Evolutionary conservation across 192 early-diverging fungal species (phyloP).

Genomic region (Umbelopsis sp.): DNA sequence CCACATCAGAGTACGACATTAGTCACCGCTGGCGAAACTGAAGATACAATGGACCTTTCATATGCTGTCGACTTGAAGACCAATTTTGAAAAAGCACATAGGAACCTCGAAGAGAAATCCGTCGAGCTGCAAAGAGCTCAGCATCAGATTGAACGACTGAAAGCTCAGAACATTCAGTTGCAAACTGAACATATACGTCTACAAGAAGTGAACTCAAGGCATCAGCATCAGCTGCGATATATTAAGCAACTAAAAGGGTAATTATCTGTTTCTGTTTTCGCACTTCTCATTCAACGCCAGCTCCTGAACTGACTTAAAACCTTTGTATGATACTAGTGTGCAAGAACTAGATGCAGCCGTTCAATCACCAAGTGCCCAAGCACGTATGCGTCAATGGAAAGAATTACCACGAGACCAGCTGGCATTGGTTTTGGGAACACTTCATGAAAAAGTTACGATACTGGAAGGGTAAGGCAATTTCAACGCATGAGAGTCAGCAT

Average conservation of each 20-base stretch:
- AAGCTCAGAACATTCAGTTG: neutral
- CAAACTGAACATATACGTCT: neutral
- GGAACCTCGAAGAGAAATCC: neutral
- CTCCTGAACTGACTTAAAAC: too few relatives aligned
- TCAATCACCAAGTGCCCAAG: conserved; percentile 11
- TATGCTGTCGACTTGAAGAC: conserved; percentile 11
- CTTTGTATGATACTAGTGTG: neutral
- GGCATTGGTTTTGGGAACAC: neutral
- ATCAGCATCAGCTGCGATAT: conserved; percentile 4
- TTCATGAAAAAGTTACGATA: conserved; percentile 3
- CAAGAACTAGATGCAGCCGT: neutral
- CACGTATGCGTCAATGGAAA: conserved; percentile 17
- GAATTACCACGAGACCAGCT: conserved; percentile 12
- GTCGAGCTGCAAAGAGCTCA: neutral
- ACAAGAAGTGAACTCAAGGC: neutral
- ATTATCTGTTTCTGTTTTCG: neutral
- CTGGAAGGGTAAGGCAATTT: neutral
- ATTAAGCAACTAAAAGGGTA: neutral
- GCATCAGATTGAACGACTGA: neutral
- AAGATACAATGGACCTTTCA: conserved; percentile 11
- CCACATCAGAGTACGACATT: neutral
- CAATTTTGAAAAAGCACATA: neutral
- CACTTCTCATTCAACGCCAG: too few relatives aligned
- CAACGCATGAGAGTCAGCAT: too few relatives aligned
- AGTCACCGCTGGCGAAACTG: neutral